Conservation (phyloP, 148 eudicot species). For the Silene uniflora region DNA sequence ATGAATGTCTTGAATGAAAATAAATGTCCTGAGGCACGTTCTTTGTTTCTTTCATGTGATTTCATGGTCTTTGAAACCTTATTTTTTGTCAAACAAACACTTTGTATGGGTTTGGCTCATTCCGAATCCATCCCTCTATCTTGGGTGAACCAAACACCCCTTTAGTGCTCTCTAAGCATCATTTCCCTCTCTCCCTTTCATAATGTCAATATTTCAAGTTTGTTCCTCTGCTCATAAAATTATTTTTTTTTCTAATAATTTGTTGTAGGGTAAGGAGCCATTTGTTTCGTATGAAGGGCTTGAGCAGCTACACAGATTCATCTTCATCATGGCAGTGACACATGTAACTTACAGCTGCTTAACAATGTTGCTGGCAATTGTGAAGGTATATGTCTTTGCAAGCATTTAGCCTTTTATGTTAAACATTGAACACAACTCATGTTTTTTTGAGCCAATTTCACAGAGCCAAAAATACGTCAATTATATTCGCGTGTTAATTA, state of each 20-base stretch:
- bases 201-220: neutral
- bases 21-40: slow-evolving; percentile 69
- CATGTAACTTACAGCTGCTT: slow-evolving; percentile 97
- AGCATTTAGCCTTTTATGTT: neutral
- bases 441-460: neutral
- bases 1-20: slow-evolving; percentile 51
- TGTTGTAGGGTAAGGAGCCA: slow-evolving; percentile 71
- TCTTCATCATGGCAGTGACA: slow-evolving; percentile 97
- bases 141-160: too few relatives aligned
- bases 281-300: slow-evolving; percentile 95
- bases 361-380: slow-evolving; percentile 95
- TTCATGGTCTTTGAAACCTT: neutral
- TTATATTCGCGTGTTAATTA: neutral
- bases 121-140: too few relatives aligned
- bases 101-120: too few relatives aligned
- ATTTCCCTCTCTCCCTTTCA: slow-evolving; percentile 1
- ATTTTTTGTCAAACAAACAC: too few relatives aligned
- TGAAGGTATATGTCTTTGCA: slow-evolving; percentile 52
- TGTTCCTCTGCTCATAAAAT: neutral
- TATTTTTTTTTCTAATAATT: neutral
- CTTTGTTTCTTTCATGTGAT: slow-evolving; percentile 9
- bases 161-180: neutral
- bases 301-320: slow-evolving; percentile 96
- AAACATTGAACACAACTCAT: neutral
- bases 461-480: neutral